phyloP scores from a whole-genome alignment of 2,329 filamentous ascomycete species.

The Claviceps paspali region DNA sequence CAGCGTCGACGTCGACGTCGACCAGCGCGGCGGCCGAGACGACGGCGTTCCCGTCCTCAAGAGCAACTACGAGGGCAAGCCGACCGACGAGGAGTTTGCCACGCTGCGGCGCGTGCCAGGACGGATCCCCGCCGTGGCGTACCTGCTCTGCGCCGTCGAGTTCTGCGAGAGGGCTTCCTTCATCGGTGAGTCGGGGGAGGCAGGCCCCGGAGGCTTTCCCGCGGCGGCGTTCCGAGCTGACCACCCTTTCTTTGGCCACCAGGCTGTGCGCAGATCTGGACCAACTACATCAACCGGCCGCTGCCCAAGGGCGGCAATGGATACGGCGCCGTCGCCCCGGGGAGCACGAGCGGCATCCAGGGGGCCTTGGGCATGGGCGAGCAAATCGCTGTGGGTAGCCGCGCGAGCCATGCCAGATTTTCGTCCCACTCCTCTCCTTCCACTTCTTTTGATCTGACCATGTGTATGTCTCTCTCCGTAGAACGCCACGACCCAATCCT shows the following conservation, averaged over 20 bases:
- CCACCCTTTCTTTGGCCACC: too few relatives aligned
- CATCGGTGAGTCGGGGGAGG: conserved; percentile 29
- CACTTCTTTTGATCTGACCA: conserved; percentile 28
- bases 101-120: conserved; percentile 38
- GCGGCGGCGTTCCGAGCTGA: too few relatives aligned
- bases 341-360: conserved; percentile 27
- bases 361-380: conserved; percentile 43
- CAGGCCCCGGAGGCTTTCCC: too few relatives aligned
- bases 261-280: conserved; percentile 14
- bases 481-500: conserved; percentile 26
- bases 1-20: conserved; percentile 1
- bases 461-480: conserved; percentile 2
- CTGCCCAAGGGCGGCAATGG: conserved; percentile 36
- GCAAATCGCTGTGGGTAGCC: conserved; percentile 9
- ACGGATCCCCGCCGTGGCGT: conserved; percentile 34
- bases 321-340: conserved; percentile 25
- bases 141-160: conserved; percentile 42
- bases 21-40: too few relatives aligned
- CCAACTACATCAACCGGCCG: conserved; percentile 47
- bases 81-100: conserved; percentile 37
- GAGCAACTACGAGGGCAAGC: conserved; percentile 22
- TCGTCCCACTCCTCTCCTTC: not conserved
- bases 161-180: conserved; percentile 46
- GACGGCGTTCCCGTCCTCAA: too few relatives aligned
- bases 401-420: too few relatives aligned